Conservation (phyloP, 306 rosid genomes). For the Cicer cuneatum region DNA sequence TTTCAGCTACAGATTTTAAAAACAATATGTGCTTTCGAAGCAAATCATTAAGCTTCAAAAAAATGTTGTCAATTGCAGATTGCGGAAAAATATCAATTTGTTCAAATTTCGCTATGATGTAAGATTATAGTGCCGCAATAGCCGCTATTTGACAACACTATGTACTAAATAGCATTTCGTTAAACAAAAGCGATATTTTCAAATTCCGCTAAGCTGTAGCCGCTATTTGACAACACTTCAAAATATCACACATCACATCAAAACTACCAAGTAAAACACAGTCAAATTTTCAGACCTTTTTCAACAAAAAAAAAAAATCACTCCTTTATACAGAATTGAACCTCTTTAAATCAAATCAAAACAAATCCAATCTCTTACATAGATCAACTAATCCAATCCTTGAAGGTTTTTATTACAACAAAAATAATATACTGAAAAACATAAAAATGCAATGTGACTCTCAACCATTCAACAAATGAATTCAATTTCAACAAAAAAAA, state of each 20-base stretch:
- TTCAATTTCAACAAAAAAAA: background rate
- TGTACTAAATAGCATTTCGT: background rate
- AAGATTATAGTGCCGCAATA: background rate
- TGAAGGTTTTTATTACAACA: background rate
- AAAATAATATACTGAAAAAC: conserved; percentile 4
- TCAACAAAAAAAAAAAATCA: background rate
- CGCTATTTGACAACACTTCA: background rate
- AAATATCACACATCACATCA: background rate
- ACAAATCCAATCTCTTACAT: background rate
- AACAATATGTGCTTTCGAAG: background rate
- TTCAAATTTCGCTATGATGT: background rate
- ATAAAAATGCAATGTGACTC: background rate
- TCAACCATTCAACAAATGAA: background rate
- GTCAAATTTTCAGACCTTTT: background rate
- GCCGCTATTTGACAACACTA: background rate
- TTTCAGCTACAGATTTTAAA: background rate
- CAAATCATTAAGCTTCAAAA: background rate
- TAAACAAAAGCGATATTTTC: background rate
- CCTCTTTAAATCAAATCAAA: conserved; percentile 1
- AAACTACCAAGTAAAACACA: background rate
- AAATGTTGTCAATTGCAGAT: background rate
- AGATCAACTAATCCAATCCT: conserved; percentile 1
- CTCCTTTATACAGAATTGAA: background rate
- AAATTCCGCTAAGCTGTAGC: background rate
- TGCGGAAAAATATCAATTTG: background rate